Percentiles rank a stretch among this genome's conserved stretches.
phyloP scores from a whole-genome alignment of 768 basidiomycete species.

The Pleurotus eryngii region DNA sequence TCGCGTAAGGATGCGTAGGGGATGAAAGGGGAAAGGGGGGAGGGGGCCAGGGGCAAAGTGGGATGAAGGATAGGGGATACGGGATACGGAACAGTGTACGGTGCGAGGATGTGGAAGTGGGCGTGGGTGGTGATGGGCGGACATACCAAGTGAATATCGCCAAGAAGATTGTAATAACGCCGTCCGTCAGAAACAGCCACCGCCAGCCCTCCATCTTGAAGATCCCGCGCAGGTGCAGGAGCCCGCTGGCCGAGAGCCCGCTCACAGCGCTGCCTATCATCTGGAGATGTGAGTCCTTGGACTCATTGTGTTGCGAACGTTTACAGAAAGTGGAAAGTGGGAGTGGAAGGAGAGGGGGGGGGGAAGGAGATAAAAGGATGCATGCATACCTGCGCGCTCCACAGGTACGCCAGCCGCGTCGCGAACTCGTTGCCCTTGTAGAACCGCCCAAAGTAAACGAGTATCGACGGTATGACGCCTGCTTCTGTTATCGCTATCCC shows the following conservation, averaged over 20 bases:
- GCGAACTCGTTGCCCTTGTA: slow-evolving; percentile 8
- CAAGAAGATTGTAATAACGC: neutral
- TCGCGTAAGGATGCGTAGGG: no score
- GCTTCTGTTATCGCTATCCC: slow-evolving; percentile 7
- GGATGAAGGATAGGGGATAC: no score
- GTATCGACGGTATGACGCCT: slow-evolving; percentile 2
- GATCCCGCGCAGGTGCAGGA: slow-evolving; percentile 1
- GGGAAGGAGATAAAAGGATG: neutral
- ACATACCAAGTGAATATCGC: slow-evolving; percentile 5
- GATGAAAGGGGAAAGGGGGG: no score
- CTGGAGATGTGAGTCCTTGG: neutral
- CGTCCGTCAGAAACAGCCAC: slow-evolving; percentile 2
- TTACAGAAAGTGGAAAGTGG: neutral
- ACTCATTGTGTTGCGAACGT: neutral
- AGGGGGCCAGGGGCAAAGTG: no score
- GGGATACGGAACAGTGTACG: neutral
- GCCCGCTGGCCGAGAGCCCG: slow-evolving; percentile 3
- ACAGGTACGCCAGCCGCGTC: slow-evolving; percentile 1
- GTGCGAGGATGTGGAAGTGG: no score
- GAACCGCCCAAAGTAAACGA: slow-evolving; percentile 3
- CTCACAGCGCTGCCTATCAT: slow-evolving; percentile 8
- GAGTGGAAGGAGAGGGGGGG: neutral
- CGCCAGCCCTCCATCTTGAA: slow-evolving; percentile 7
- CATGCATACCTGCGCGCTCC: slow-evolving; percentile 5
- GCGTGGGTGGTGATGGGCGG: no score